Evolutionary conservation across 106 monocot genomes (phyloP), one percentile per base, ranked within the genome.

Genomic region (Iris macrosiphon): DNA sequence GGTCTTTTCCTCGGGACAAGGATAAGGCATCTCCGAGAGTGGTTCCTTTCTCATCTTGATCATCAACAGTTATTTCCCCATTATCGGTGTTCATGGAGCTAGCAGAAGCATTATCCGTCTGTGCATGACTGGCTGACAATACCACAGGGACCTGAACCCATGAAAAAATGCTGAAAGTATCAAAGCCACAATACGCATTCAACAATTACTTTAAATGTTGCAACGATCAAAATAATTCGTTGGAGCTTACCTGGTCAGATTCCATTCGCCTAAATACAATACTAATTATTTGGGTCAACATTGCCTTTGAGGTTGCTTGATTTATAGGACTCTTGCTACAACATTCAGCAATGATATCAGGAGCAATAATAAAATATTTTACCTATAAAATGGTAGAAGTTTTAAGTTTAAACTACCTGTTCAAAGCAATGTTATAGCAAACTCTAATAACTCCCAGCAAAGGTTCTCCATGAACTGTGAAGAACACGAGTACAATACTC

Each of bases 211-310:
- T n/a, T n/a, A n/a, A n/a, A n/a, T n/a, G n/a, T n/a, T n/a, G n/a
- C n/a, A n/a, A n/a, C n/a, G 7, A 37, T 45, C 11, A 25, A n/a
- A n/a, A n/a, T n/a, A n/a, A 57, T 19, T 9, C 34, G 18, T 9
- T 24, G 28, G 8, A 19, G 62, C 51, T 46, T 55, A 86, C 96
- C 80, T 77, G 77, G 61, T 86, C 90, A 52, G 80, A 77, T 70
- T 98, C 96, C 96, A 98, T 98, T 58, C 96, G 55, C 64, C 90
- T 67, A 39, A 98, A 87, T 31, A 77, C 40, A 47, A 90, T 90
- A 54, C 83, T 98, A 49, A 98, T 87, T 77, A 90, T 98, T 66
- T 98, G 96, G 43, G 90, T 98, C 67, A 98, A 57, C 90, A 90
- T 98, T 58, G 96, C 96, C 55, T 83, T 98, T 52, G 96, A 82